Evolutionary conservation across 306 rosid genomes (phyloP), one percentile per base, ranked within the genome.

Genomic region (Prunus mongolica): DNA sequence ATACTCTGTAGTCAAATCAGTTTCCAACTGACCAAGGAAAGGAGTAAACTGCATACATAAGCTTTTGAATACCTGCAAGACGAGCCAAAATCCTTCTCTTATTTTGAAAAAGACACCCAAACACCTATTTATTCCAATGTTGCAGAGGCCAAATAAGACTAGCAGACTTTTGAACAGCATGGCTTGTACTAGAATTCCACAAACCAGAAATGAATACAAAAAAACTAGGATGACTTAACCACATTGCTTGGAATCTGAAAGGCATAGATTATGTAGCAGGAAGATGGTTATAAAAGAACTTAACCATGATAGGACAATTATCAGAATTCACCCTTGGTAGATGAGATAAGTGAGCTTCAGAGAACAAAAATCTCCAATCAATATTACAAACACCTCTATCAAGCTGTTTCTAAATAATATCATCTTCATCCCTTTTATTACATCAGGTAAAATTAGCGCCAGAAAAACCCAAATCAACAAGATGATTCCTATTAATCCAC

Each of bases 41-140:
- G 8, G 34, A 2, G 4, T 2, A 22, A 5, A 10, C 0, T n/a
- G 0, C 4, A 4, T 0, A 3, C 34, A 24, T 0, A 24, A 6
- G 4, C 24, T 14, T 58, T 58, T 58, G 18, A 4, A 58, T 58
- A 3, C 15, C 16, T 0, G 6, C 14, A 10, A 58, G 19, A 3
- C 18, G 12, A 22, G 64, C 64, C 4, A 58, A 0, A 3, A 58
- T 12, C 4, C 32, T 22, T 58, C 32, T 58, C 11, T 58, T 58
- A 8, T 13, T 4, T 1, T 58, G 6, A 6, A 58, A 57, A 5
- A 10, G 2, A 3, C 32, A 20, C 5, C 64, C 65, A 25, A 60
- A 25, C 3, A 60, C 34, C 11, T 24, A 2, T 6, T 60, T 0
- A 15, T 60, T 60, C 65, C 65, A 60, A 2, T 5, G 4, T 5